phyloP scores from a whole-genome alignment of 2,329 filamentous ascomycete species.

The Graphilbum fragrans region DNA sequence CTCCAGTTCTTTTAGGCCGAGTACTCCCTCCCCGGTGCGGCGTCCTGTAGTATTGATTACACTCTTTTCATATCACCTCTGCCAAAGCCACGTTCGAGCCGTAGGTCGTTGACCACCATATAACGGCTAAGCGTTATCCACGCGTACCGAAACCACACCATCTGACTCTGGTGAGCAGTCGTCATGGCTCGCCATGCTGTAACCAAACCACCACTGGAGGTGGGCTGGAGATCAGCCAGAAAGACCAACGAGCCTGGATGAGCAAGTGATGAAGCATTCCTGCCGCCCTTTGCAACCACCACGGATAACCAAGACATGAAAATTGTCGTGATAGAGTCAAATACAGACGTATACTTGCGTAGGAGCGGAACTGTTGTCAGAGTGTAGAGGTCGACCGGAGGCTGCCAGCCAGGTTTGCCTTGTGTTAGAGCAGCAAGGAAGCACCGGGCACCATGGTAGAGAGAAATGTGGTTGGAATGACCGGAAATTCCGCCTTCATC shows the following conservation, averaged over 20 bases:
- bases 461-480: constrained; percentile 87
- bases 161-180: constrained; percentile 81
- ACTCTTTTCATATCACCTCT: neutral
- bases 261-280: neutral
- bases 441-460: constrained; percentile 67
- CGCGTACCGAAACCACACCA: constrained; percentile 96
- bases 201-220: constrained; percentile 26
- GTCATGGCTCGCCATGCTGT: constrained; percentile 80
- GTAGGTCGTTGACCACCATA: constrained; percentile 89
- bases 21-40: neutral
- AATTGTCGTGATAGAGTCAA: constrained; percentile 60
- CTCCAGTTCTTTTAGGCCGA: neutral
- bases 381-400: constrained; percentile 76
- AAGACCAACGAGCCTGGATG: constrained; percentile 54
- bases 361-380: constrained; percentile 58
- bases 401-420: constrained; percentile 50
- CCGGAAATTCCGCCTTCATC: constrained; percentile 70
- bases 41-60: neutral
- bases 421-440: constrained; percentile 60
- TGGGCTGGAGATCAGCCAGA: constrained; percentile 46
- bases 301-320: constrained; percentile 34
- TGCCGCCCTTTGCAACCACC: neutral
- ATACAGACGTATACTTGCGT: constrained; percentile 70
- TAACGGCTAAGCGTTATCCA: constrained; percentile 89
- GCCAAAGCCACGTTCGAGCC: constrained; percentile 29